phyloP scores from a whole-genome alignment of 371 early-diverging fungal species.

The Funneliformis caledonium region DNA sequence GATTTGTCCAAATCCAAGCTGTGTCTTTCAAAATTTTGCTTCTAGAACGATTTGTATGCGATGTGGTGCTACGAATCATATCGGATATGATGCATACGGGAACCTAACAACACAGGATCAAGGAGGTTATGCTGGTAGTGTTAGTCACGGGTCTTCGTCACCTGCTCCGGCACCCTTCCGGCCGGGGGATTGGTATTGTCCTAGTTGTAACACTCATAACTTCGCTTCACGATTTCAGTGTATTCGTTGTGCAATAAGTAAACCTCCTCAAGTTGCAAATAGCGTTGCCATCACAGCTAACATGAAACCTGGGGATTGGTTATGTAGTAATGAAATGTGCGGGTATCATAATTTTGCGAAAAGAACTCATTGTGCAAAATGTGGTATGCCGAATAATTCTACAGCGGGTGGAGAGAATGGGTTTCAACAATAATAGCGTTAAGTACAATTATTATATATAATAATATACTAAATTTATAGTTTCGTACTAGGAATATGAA shows the following conservation, averaged over 20 bases:
- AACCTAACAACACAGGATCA: slow-evolving; percentile 26
- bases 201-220: slow-evolving; percentile 66
- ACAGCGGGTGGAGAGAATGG: slow-evolving; percentile 11
- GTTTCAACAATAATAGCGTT: not conserved
- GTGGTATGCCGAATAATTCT: slow-evolving; percentile 39
- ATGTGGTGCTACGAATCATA: slow-evolving; percentile 61
- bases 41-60: slow-evolving; percentile 64
- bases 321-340: slow-evolving; percentile 57
- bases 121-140: slow-evolving; percentile 45
- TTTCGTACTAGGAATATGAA: not conserved
- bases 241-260: slow-evolving; percentile 57
- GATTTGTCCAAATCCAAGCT: slow-evolving; percentile 72
- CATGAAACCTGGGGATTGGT: slow-evolving; percentile 68
- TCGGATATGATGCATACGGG: slow-evolving; percentile 39
- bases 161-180: slow-evolving; percentile 53
- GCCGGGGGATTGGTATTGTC: slow-evolving; percentile 71
- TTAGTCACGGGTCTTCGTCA: slow-evolving; percentile 40
- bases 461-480: not conserved
- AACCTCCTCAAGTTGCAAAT: slow-evolving; percentile 42
- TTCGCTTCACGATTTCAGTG: slow-evolving; percentile 73
- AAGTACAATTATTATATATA: not conserved
- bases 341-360: slow-evolving; percentile 67
- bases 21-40: slow-evolving; percentile 80
- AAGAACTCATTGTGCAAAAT: slow-evolving; percentile 50
- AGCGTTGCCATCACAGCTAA: slow-evolving; percentile 17